Evolutionary conservation across 169 alveolate species (phyloP).

Genomic region (Theileria annulata): DNA sequence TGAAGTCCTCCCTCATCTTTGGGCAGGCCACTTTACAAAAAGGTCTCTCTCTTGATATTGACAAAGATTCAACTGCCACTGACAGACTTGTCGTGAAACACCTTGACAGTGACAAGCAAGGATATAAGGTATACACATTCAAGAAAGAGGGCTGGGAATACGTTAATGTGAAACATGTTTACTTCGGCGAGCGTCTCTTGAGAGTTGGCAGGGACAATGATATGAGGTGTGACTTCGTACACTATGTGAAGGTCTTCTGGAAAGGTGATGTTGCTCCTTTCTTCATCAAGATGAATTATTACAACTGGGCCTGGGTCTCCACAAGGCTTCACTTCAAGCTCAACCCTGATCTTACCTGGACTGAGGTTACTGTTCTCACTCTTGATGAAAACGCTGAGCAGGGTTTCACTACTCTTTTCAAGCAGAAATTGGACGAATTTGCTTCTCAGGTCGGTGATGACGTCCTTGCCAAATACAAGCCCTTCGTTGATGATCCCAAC

Average conservation of each 20-base stretch:
- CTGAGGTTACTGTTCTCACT: background rate
- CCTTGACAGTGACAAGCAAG: background rate
- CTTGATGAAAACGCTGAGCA: background rate
- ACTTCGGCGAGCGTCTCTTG: constrained; percentile 13
- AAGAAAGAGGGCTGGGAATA: background rate
- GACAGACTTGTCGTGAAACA: background rate
- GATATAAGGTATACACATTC: constrained; percentile 7
- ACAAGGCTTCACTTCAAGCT: constrained; percentile 1
- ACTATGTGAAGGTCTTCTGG: constrained; percentile 21
- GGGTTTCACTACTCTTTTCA: background rate
- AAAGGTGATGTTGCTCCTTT: constrained; percentile 3
- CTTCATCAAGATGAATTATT: background rate
- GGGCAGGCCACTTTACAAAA: background rate
- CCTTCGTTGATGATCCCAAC: background rate
- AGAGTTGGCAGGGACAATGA: background rate
- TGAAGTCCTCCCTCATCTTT: background rate
- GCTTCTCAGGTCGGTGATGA: constrained; percentile 11
- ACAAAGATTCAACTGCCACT: background rate
- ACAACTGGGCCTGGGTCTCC: background rate
- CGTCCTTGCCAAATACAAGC: background rate
- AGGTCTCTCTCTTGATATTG: background rate
- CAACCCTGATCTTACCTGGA: constrained; percentile 10
- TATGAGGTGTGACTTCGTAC: background rate
- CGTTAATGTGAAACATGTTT: background rate
- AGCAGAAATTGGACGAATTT: background rate